phyloP scores from a whole-genome alignment of 805 yeast species.

The Metschnikowia borealis region DNA sequence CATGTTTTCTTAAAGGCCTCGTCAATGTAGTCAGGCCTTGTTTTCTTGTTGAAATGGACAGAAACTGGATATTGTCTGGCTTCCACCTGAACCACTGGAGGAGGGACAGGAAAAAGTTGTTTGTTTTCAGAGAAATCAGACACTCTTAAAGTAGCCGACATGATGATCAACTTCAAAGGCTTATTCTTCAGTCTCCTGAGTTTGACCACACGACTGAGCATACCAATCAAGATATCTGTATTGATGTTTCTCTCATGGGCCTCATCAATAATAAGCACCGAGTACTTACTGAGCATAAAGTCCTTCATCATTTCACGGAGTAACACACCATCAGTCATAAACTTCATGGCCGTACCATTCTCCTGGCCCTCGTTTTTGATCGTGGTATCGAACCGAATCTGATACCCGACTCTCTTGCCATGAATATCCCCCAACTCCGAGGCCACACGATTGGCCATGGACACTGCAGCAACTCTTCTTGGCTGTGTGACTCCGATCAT shows the following conservation, averaged over 20 bases:
- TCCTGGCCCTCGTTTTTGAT: constrained; percentile 45
- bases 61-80: constrained; percentile 95
- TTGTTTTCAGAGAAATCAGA: constrained; percentile 86
- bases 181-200: constrained; percentile 56
- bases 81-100: constrained; percentile 85
- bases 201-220: constrained; percentile 80
- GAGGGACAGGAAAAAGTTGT: constrained; percentile 61
- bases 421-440: constrained; percentile 67
- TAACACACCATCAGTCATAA: constrained; percentile 94
- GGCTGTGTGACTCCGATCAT: constrained; percentile 97
- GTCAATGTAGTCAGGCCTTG: constrained; percentile 73
- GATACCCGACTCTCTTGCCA: constrained; percentile 68
- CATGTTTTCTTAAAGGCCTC: constrained; percentile 83
- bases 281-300: constrained; percentile 73
- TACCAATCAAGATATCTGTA: constrained; percentile 93
- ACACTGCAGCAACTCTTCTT: constrained; percentile 88
- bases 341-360: constrained; percentile 65
- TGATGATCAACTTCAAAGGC: constrained; percentile 78
- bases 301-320: constrained; percentile 91
- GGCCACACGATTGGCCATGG: constrained; percentile 81
- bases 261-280: constrained; percentile 88
- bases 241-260: constrained; percentile 97
- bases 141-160: constrained; percentile 97
- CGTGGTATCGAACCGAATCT: constrained; percentile 75
- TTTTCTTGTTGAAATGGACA: constrained; percentile 79